Conservation (phyloP, 192 early-diverging fungal species). For the Physocladia obscura region DNA sequence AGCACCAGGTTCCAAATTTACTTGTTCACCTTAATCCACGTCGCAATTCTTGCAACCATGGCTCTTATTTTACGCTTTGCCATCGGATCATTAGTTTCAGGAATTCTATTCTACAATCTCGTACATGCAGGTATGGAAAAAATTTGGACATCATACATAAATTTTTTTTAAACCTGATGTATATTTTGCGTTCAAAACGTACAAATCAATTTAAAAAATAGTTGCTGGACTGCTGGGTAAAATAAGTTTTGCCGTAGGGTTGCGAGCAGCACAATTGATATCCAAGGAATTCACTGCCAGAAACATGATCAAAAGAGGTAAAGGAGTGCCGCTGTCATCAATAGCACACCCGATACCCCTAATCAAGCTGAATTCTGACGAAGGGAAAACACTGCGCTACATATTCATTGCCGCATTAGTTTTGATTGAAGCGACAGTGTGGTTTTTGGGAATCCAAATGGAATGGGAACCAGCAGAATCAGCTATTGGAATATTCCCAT, state of each 20-base stretch:
- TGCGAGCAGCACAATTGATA: not conserved
- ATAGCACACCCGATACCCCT: constrained; percentile 4
- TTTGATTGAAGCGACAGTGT: constrained; percentile 5
- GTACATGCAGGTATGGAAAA: not conserved
- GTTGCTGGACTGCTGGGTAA: not conserved
- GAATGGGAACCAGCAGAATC: constrained; percentile 1
- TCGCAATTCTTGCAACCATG: not conserved
- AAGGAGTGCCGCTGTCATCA: not conserved
- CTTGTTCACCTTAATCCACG: not conserved
- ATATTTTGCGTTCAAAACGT: not conserved
- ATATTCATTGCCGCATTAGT: not conserved
- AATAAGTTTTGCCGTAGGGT: not conserved
- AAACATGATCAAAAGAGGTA: not conserved
- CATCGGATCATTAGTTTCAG: not conserved
- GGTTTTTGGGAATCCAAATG: constrained; percentile 1
- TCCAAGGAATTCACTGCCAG: not conserved
- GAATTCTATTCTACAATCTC: constrained; percentile 1
- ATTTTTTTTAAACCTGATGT: too few relatives aligned
- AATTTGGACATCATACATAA: too few relatives aligned
- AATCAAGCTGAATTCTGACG: not conserved
- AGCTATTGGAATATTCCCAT: not conserved
- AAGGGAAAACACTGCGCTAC: constrained; percentile 11
- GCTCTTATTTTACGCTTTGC: not conserved
- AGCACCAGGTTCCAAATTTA: not conserved
- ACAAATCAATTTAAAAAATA: not conserved